Conservation (phyloP, 805 yeast genomes). For the Wickerhamiella shivajii region DNA sequence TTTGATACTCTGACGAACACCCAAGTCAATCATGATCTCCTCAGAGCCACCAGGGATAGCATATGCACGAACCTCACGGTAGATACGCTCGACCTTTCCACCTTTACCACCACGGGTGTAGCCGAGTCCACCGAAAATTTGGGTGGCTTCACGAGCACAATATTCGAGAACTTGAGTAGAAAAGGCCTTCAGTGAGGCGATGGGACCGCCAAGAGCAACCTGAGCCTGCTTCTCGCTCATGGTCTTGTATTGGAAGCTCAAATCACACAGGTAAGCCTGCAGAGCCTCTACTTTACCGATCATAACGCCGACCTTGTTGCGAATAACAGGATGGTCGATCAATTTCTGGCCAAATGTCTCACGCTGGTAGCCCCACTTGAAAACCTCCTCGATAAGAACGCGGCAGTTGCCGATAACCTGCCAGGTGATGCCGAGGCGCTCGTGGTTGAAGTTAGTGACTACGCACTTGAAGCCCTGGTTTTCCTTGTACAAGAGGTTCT, state of each 20-base stretch:
- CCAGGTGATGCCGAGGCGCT: slow-evolving; percentile 28
- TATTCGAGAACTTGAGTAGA: slow-evolving; percentile 29
- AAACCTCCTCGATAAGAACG: slow-evolving; percentile 27
- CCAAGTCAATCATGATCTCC: slow-evolving; percentile 30
- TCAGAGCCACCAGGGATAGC: slow-evolving; percentile 34
- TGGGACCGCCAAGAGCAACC: slow-evolving; percentile 29
- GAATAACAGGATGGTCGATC: slow-evolving; percentile 29
- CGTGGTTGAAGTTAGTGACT: slow-evolving; percentile 32
- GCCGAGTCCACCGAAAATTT: slow-evolving; percentile 30
- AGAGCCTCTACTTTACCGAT: slow-evolving; percentile 29
- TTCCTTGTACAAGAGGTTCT: slow-evolving; percentile 27
- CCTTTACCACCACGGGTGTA: slow-evolving; percentile 32
- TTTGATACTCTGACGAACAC: slow-evolving; percentile 27
- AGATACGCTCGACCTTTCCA: slow-evolving; percentile 30
- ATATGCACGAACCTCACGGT: slow-evolving; percentile 32
- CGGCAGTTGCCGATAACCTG: slow-evolving; percentile 29
- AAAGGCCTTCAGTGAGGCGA: slow-evolving; percentile 30
- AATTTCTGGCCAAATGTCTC: slow-evolving; percentile 30
- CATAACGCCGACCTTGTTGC: slow-evolving; percentile 30
- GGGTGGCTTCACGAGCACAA: slow-evolving; percentile 32
- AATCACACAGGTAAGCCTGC: slow-evolving; percentile 27
- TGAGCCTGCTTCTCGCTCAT: slow-evolving; percentile 26
- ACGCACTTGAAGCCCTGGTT: slow-evolving; percentile 30
- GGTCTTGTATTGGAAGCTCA: slow-evolving; percentile 22
- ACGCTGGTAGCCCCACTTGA: slow-evolving; percentile 29